Percentiles rank a stretch among this genome's conserved stretches.
Conservation (phyloP, 768 basidiomycete species). For the Strobilomyces confusus region DNA sequence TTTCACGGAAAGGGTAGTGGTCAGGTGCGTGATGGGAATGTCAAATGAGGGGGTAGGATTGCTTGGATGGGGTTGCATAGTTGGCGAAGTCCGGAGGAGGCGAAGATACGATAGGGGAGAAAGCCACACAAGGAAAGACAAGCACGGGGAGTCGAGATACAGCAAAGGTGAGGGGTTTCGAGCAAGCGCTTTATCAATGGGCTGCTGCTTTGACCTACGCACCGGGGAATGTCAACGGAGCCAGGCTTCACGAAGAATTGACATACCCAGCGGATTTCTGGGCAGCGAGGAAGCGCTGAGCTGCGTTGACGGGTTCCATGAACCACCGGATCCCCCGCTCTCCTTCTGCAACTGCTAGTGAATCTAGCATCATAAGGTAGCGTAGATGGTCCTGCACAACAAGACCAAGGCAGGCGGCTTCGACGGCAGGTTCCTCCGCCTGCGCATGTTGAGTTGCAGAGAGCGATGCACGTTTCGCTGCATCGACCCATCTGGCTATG, state of each 20-base stretch:
- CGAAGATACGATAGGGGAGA: constrained; percentile 69
- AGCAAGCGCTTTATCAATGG: constrained; percentile 67
- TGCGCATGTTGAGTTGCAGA: constrained; percentile 27
- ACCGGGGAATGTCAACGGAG: not conserved
- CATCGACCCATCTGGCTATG: constrained; percentile 54
- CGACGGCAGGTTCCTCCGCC: constrained; percentile 44
- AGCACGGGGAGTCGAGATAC: constrained; percentile 60
- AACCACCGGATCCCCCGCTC: constrained; percentile 75
- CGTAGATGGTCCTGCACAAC: constrained; percentile 52
- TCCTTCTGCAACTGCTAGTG: constrained; percentile 51
- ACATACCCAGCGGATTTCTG: constrained; percentile 19
- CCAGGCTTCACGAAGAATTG: not conserved
- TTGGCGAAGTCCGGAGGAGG: constrained; percentile 41
- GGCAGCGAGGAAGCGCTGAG: constrained; percentile 17
- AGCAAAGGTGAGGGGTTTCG: constrained; percentile 62
- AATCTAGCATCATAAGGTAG: constrained; percentile 72
- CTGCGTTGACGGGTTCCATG: constrained; percentile 37
- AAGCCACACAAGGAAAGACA: constrained; percentile 69
- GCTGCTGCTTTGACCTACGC: constrained; percentile 37
- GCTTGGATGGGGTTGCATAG: constrained; percentile 10
- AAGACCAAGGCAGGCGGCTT: constrained; percentile 48
- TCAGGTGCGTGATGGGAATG: constrained; percentile 48
- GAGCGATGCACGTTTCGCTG: constrained; percentile 32
- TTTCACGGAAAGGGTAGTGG: no score
- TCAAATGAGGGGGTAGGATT: constrained; percentile 34